Base-by-base conservation (phyloP, 495 filamentous ascomycete species). In the Echria macrotheca region DNA sequence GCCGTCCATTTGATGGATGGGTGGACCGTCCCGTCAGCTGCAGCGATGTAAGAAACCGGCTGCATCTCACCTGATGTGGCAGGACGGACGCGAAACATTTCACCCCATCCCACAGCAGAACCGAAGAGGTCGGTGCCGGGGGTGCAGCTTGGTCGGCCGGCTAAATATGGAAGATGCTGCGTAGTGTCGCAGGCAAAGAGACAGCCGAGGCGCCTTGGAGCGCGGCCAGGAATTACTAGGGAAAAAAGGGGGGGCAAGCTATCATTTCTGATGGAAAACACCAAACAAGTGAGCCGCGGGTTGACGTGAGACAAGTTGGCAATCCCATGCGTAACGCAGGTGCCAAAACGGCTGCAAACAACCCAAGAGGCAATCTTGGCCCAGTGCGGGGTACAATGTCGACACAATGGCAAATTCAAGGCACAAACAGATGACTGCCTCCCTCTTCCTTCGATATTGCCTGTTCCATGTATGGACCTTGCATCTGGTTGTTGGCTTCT, bases 51-150 rank as follows among this genome's bases (percentile, higher is more conserved):
- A 51, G 47, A 55, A 52, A 48, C 38, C 36, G 44, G 52, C 17
- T 17, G 38, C 14, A 37, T 18, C 35, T 37, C 35, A 18, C n/a
- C n/a, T n/a, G n/a, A 18, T 48, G 55, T 36, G 29, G 51, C 44
- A 37, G 40, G 41, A 52, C 38, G 37, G 49, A 57, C 53, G 54
- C 54, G 46, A 57, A 50, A 53, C 40, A 53, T 57, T 53, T 53
- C 39, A 39, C 47, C 46, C 52, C 39, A 21, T 21, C 46, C 41
- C 50, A 44, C 36, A 53, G 24, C n/a, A 24, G 49, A 44, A 49
- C n/a, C n/a, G n/a, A n/a, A n/a, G n/a, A n/a, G n/a, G n/a, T n/a
- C n/a, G n/a, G n/a, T n/a, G n/a, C 26, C 17, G 15, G 4, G 23
- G 26, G 24, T 14, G 41, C 42, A 44, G 25, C 41, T 18, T 31